phyloP scores from a whole-genome alignment of 306 rosid species.

The Cucurbita maxima region DNA sequence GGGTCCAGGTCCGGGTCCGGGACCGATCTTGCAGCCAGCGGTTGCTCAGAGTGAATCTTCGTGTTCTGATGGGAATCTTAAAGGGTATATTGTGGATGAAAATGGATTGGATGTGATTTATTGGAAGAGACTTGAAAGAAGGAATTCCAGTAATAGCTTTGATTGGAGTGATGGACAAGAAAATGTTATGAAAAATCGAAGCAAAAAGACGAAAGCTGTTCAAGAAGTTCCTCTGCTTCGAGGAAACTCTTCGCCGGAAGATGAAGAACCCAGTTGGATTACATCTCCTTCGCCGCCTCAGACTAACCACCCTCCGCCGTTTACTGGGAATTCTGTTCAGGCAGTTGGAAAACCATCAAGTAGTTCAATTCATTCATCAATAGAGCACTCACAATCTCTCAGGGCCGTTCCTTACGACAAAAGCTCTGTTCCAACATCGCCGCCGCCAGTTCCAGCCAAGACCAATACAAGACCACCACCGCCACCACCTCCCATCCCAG shows the following conservation, averaged over 20 bases:
- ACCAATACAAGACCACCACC: slow-evolving; percentile 11
- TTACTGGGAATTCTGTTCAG: slow-evolving; percentile 8
- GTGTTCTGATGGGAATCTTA: slow-evolving; percentile 7
- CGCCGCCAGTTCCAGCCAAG: slow-evolving; percentile 12
- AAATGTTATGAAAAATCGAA: slow-evolving; percentile 7
- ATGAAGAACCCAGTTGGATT: slow-evolving; percentile 8
- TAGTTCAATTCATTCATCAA: slow-evolving; percentile 8
- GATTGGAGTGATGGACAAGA: not conserved
- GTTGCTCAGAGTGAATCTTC: not conserved
- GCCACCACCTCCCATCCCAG: slow-evolving; percentile 23
- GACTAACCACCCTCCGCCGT: not conserved
- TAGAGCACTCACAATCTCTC: slow-evolving; percentile 10
- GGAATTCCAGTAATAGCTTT: slow-evolving; percentile 14
- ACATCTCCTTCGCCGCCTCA: slow-evolving; percentile 13
- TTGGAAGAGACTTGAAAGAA: slow-evolving; percentile 63
- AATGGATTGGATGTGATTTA: slow-evolving; percentile 83
- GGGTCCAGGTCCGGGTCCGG: not conserved
- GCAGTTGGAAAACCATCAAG: slow-evolving; percentile 13
- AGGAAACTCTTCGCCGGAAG: slow-evolving; percentile 59
- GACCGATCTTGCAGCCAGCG: not conserved
- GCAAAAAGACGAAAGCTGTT: slow-evolving; percentile 9
- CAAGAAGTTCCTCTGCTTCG: slow-evolving; percentile 73
- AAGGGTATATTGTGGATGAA: slow-evolving; percentile 60
- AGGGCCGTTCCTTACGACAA: slow-evolving; percentile 1
- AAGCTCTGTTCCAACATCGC: slow-evolving; percentile 12